These are phyloP conservation scores for Beauveria sp. DNA, from an alignment of 2,329 filamentous ascomycete genomes.

Conservation along the genomic window DNA sequence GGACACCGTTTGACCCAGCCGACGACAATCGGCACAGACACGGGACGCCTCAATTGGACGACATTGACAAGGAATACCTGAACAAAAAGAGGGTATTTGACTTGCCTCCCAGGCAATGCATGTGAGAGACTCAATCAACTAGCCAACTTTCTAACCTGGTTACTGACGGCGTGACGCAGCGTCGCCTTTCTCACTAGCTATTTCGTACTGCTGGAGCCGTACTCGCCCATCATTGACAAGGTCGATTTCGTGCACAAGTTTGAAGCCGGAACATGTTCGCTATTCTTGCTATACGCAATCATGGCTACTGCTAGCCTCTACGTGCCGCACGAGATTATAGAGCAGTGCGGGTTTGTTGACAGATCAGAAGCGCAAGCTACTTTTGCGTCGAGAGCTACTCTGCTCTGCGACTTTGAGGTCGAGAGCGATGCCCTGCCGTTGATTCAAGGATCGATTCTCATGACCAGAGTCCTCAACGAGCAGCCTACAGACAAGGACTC, in stretches of 20 bases:
- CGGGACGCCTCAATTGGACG: background rate
- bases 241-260: background rate
- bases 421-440: background rate
- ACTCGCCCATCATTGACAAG: conserved; percentile 1
- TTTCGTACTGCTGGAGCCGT: background rate
- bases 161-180: background rate
- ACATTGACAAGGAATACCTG: conserved; percentile 5
- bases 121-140: background rate
- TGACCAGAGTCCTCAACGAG: background rate
- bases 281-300: background rate
- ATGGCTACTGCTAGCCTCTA: background rate
- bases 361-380: background rate
- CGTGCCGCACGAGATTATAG: background rate
- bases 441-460: background rate
- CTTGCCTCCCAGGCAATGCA: background rate
- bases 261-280: background rate
- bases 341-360: background rate
- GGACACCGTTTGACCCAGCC: background rate
- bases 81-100: background rate
- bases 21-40: background rate
- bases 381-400: background rate
- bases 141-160: background rate
- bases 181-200: background rate
- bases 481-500: background rate
- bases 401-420: background rate